Evolutionary conservation across 2,329 filamentous ascomycete genomes (phyloP), one percentile per base, ranked within the genome.

Genomic region (Trichophyton rubrum): DNA sequence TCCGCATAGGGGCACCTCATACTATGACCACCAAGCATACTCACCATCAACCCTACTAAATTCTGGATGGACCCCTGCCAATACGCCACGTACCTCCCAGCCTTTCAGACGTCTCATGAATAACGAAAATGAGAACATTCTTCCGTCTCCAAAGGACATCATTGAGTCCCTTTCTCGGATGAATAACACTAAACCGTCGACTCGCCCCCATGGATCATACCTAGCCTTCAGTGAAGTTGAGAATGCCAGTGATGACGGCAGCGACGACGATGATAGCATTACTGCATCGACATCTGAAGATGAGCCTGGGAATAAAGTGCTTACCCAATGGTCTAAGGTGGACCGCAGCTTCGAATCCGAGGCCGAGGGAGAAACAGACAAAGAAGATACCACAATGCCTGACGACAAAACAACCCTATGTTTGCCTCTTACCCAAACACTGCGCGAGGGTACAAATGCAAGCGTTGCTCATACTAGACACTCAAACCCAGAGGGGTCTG

Each of bases 21-120:
- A 55, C 17, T 56, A 59, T 41, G 13, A 27, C 30, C 56, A 56
- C 30, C 58, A 41, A 20, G 22, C 51, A 20, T 53, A 40, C 15
- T 61, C 63, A 7, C 61, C 56, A 7, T 51, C 41, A 3, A 35
- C 33, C 30, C 27, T 24, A 24, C 56, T 27, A 24, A 45, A 49
- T 57, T 45, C 35, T 33, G 58, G 62, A 40, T 59, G 56, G 63
- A 77, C 71, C 1, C 72, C 75, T 0, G 68, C 77, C 57, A 80
- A 80, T 57, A 69, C 69, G 2, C 72, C 73, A 2, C 68, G 71
- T 22, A 70, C 68, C 58, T 61, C 62, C 1, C 62, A 66, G 22
- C 15, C 33, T 17, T 47, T 59, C 15, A 40, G 45, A 41, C 3
- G 40, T 24, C 7, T n/a, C 58, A 0, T 56, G 60, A 33, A 8